Evolutionary conservation across 768 basidiomycete genomes (phyloP), one percentile per base, ranked within the genome.

Genomic region (Naganishia vaughanmartiniae): DNA sequence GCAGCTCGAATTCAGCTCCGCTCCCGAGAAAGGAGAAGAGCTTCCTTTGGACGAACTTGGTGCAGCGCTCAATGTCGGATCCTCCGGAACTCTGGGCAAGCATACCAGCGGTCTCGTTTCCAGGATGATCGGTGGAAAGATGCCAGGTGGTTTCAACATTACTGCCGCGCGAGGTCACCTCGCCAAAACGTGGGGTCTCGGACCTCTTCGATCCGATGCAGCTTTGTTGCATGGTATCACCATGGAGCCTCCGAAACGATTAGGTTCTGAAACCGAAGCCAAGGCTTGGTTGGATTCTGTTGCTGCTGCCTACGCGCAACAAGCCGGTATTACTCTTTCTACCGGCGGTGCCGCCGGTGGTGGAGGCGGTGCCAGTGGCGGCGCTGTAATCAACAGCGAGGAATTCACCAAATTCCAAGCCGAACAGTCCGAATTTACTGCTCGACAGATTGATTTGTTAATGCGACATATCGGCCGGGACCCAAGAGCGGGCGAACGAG

Each of bases 1-100:
- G 46, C 93, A 96, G 78, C 87, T 92, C 76, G 96, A 99, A 80
- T 99, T 99, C 80, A 77, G 88, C 4, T 91, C 92, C 10, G 92
- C 95, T 0, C 96, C 96, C 0, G 96, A 99, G 84, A 99, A 98
- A 84, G 93, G 91, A 12, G 96, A 99, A 81, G 96, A 99, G 76
- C 86, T 99, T 51, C 90, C 96, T 42, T 87, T 99, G 60, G 93
- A 97, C 75, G 96, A 99, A 79, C 88, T 99, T 12, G 96, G 93
- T 51, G 86, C 92, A 33, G 89, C 91, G 19, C 84, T 98, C 39
- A 85, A 86, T 12, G 84, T 87, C 66, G 93, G 93, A 7, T 91
- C 91, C 83, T 83, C 87, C 46, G 94, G 93, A n/a, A 78, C 85
- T 5, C 87, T 95, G 31, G 96, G 96, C 78, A 99, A 98, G 82